Evolutionary conservation across 2,329 filamentous ascomycete species (phyloP).

Genomic region (Hymenoscyphus fraxineus): DNA sequence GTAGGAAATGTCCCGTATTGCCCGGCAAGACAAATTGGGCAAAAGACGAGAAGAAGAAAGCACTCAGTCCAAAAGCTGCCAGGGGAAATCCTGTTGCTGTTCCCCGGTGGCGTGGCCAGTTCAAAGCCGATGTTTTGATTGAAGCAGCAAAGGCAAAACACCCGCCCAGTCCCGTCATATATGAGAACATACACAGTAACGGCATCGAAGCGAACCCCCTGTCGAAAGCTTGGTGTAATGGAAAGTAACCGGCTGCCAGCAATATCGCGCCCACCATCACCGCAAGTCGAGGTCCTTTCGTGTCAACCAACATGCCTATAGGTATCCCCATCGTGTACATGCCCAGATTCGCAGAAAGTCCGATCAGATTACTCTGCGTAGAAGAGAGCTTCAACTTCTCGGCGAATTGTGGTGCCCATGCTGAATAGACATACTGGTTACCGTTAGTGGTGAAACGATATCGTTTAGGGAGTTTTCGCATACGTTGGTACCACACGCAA

Average conservation of each 20-base stretch:
- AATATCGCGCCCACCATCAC: slow-evolving; percentile 70
- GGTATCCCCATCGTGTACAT: slow-evolving; percentile 93
- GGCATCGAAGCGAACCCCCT: slow-evolving; percentile 56
- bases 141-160: slow-evolving; percentile 87
- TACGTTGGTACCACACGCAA: slow-evolving; percentile 93
- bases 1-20: slow-evolving; percentile 75
- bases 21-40: slow-evolving; percentile 76
- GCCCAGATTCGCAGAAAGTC: slow-evolving; percentile 78
- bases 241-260: slow-evolving; percentile 79
- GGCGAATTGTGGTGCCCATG: slow-evolving; percentile 95
- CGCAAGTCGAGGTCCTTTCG: slow-evolving; percentile 73
- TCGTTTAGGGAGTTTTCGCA: slow-evolving; percentile 32
- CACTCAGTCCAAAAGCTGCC: slow-evolving; percentile 89
- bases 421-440: slow-evolving; percentile 91
- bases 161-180: slow-evolving; percentile 81
- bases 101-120: slow-evolving; percentile 86
- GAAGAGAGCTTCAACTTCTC: slow-evolving; percentile 80
- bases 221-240: slow-evolving; percentile 75
- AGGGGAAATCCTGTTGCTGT: slow-evolving; percentile 92
- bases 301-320: slow-evolving; percentile 82
- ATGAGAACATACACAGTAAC: slow-evolving; percentile 75
- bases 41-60: slow-evolving; percentile 88
- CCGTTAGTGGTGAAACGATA: background rate
- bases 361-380: slow-evolving; percentile 91
- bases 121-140: slow-evolving; percentile 82